These are phyloP conservation scores for Beauveria sp. DNA, from an alignment of 2,329 filamentous ascomycete genomes.

Conservation along the genomic window DNA sequence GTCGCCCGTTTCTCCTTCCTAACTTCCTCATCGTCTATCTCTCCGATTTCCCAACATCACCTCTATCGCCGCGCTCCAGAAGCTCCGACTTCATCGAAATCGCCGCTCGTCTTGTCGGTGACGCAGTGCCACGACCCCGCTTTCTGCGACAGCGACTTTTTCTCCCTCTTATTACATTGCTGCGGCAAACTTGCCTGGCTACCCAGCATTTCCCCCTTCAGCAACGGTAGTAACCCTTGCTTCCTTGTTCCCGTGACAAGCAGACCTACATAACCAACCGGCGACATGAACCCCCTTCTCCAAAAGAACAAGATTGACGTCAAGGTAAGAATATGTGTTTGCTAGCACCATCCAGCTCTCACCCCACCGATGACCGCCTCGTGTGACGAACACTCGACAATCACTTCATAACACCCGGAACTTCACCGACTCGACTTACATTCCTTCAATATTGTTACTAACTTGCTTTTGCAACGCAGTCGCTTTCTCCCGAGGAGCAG, in stretches of 20 bases:
- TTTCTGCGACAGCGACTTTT: slow-evolving; percentile 1
- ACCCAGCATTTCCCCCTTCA: background rate
- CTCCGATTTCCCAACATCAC: background rate
- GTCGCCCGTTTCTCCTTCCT: background rate
- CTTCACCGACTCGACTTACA: background rate
- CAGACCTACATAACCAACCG: slow-evolving; percentile 13
- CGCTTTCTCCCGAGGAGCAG: slow-evolving; percentile 89
- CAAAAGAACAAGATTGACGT: slow-evolving; percentile 99
- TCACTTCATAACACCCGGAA: background rate
- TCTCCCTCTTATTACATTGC: background rate
- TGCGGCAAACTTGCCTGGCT: background rate
- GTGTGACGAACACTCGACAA: background rate
- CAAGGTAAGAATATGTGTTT: slow-evolving; percentile 57
- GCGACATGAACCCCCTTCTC: slow-evolving; percentile 83
- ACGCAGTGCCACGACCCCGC: slow-evolving; percentile 7
- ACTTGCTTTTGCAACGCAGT: slow-evolving; percentile 42
- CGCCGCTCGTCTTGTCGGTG: background rate
- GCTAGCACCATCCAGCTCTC: background rate
- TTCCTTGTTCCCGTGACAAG: background rate
- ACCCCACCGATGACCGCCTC: background rate
- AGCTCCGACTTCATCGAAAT: background rate
- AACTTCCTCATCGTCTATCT: background rate
- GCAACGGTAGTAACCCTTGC: background rate
- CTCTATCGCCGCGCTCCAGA: background rate
- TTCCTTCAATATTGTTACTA: background rate